Evolutionary conservation across 2,329 filamentous ascomycete genomes (phyloP).

Genomic region (Paramyrothecium sp.): DNA sequence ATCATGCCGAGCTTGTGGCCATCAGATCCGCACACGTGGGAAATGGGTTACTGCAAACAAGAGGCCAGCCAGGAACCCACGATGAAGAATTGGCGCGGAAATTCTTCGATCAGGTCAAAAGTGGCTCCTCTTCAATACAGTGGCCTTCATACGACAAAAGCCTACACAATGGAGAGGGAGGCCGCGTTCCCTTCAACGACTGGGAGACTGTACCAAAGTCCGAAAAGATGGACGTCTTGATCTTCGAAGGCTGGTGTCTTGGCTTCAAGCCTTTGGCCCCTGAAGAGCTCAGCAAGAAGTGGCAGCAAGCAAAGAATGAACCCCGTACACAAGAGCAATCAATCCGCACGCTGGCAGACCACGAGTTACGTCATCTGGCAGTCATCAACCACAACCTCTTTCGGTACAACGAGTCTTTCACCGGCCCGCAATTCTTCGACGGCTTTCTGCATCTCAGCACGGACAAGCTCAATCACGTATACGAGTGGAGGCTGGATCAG

Average conservation of each 20-base stretch:
- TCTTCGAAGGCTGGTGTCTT: conserved; percentile 22
- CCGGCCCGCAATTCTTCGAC: conserved; percentile 17
- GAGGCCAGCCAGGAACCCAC: conserved; percentile 20
- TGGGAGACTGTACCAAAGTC: conserved; percentile 14
- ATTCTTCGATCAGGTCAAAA: conserved; percentile 11
- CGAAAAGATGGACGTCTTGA: conserved; percentile 15
- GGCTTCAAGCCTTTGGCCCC: conserved; percentile 14
- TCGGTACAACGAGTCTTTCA: conserved; percentile 13
- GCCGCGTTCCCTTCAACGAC: conserved; percentile 10
- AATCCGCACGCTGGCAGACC: conserved; percentile 13
- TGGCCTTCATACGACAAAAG: conserved; percentile 23
- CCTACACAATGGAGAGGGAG: conserved; percentile 15
- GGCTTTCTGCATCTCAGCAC: conserved; percentile 19
- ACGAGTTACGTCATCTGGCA: conserved; percentile 12
- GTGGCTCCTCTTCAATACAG: conserved; percentile 1
- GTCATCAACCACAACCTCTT: conserved; percentile 20
- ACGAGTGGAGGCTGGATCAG: conserved; percentile 18
- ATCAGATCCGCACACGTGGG: conserved; percentile 14
- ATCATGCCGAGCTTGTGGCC: conserved; percentile 13
- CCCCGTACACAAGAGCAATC: conserved; percentile 4
- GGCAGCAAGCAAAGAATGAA: conserved; percentile 10
- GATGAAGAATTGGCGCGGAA: conserved; percentile 10
- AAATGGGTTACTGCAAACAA: conserved; percentile 14
- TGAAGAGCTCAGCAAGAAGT: conserved; percentile 12
- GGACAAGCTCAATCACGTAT: conserved; percentile 16